A percentile compares a stretch with the other conserved stretches of the same genome.
Evolutionary conservation across 768 basidiomycete genomes (phyloP).

Genomic region (Collybia sordida): DNA sequence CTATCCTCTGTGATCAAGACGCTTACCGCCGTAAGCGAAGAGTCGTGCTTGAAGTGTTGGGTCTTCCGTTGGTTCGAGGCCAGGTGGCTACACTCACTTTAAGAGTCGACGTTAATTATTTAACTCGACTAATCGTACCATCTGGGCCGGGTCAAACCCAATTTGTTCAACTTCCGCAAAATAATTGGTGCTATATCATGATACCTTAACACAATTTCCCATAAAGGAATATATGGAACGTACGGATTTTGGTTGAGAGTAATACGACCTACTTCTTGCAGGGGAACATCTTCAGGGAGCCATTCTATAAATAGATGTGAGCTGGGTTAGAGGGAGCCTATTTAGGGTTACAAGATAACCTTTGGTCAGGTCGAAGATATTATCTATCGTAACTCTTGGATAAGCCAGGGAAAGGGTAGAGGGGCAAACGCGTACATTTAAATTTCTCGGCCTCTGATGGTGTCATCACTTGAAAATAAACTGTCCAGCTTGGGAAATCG

Average conservation of each 20-base stretch:
- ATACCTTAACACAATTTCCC: neutral
- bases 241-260: slow-evolving; percentile 37
- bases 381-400: slow-evolving; percentile 29
- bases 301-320: slow-evolving; percentile 24
- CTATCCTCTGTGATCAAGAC: neutral
- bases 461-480: slow-evolving; percentile 57
- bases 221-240: slow-evolving; percentile 7
- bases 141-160: slow-evolving; percentile 50
- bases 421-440: slow-evolving; percentile 22
- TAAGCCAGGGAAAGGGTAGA: neutral
- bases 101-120: neutral
- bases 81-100: slow-evolving; percentile 14
- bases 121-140: slow-evolving; percentile 27
- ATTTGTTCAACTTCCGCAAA: slow-evolving; percentile 40
- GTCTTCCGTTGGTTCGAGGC: slow-evolving; percentile 51
- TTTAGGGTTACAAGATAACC: slow-evolving; percentile 11
- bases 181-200: slow-evolving; percentile 9
- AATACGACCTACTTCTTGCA: slow-evolving; percentile 35
- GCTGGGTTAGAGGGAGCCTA: neutral
- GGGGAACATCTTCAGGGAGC: slow-evolving; percentile 30
- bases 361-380: slow-evolving; percentile 52
- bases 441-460: slow-evolving; percentile 49
- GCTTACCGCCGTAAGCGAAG: slow-evolving; percentile 53
- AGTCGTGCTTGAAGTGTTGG: slow-evolving; percentile 58
- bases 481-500: slow-evolving; percentile 54